Evolutionary conservation across 495 filamentous ascomycete species (phyloP).

Genomic region (Penicillium argentinense): DNA sequence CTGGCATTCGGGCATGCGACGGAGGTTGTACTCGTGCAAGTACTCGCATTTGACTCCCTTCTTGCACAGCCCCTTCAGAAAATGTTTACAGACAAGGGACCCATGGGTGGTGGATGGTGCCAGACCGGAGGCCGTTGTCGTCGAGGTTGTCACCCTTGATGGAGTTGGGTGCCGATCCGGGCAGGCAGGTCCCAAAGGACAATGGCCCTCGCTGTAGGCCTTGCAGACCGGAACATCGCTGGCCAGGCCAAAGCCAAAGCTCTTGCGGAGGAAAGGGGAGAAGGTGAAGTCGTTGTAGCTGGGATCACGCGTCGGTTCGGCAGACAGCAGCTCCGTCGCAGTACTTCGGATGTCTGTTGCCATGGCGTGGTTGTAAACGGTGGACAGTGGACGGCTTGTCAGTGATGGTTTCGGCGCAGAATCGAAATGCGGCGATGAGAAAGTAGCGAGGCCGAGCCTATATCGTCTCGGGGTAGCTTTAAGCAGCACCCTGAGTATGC

Average conservation of each 20-base stretch:
- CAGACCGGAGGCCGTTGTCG: slow-evolving; percentile 55
- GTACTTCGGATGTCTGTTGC: slow-evolving; percentile 35
- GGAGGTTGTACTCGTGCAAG: slow-evolving; percentile 96
- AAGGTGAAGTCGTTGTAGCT: slow-evolving; percentile 66
- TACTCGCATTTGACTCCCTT: slow-evolving; percentile 96
- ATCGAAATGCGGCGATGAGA: too few relatives aligned
- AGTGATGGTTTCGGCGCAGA: not conserved
- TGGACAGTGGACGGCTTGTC: not conserved
- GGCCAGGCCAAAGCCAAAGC: slow-evolving; percentile 74
- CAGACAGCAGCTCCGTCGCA: slow-evolving; percentile 36
- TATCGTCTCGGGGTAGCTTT: too few relatives aligned
- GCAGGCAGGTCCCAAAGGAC: slow-evolving; percentile 72
- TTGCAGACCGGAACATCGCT: slow-evolving; percentile 78
- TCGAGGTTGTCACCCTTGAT: slow-evolving; percentile 45
- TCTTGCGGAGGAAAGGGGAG: slow-evolving; percentile 68
- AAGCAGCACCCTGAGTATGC: too few relatives aligned
- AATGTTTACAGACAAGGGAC: slow-evolving; percentile 95
- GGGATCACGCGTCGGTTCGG: slow-evolving; percentile 49
- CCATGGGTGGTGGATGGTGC: slow-evolving; percentile 52
- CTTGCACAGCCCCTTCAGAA: slow-evolving; percentile 95
- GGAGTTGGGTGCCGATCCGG: slow-evolving; percentile 62
- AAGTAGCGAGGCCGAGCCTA: too few relatives aligned
- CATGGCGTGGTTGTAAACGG: slow-evolving; percentile 26
- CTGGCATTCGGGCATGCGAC: slow-evolving; percentile 96
- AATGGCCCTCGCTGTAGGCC: slow-evolving; percentile 75